Conservation (phyloP, 148 eudicot genomes). For the Rhododendron molle region DNA sequence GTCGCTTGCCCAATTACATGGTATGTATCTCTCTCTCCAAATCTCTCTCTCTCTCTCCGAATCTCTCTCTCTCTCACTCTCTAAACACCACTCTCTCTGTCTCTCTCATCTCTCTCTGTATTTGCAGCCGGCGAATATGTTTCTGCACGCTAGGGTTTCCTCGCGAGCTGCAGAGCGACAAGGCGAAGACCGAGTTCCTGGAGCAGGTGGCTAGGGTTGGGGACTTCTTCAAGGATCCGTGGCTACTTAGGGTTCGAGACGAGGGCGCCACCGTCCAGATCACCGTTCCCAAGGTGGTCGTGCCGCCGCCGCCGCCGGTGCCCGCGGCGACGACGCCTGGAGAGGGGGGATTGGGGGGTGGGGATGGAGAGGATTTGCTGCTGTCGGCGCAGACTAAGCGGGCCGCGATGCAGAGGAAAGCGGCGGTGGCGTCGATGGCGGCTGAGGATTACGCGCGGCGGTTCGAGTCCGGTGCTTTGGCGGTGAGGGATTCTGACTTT, state of each 20-base stretch:
- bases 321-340: not conserved
- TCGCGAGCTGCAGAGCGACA: conserved; percentile 18
- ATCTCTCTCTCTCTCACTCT: not conserved
- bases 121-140: conserved; percentile 71
- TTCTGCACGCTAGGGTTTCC: conserved; percentile 77
- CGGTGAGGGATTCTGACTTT: conserved; percentile 1
- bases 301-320: conserved; percentile 40
- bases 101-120: not conserved
- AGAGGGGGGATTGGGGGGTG: not conserved
- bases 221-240: conserved; percentile 54
- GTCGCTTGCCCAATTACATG: conserved; percentile 97
- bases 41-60: not conserved
- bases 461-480: conserved; percentile 16
- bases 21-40: conserved; percentile 13
- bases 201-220: conserved; percentile 36
- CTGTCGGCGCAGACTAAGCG: conserved; percentile 80
- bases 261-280: conserved; percentile 66
- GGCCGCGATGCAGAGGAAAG: conserved; percentile 68
- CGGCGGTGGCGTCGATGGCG: conserved; percentile 66
- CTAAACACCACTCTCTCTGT: not conserved
- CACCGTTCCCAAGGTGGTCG: conserved; percentile 57
- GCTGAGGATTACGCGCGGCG: conserved; percentile 73
- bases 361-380: conserved; percentile 33
- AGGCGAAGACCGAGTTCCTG: conserved; percentile 31
- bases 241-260: conserved; percentile 46